Percentiles rank a stretch among this genome's conserved stretches.
Conservation (phyloP, 129 eudicot genomes). For the Mikania micrantha region DNA sequence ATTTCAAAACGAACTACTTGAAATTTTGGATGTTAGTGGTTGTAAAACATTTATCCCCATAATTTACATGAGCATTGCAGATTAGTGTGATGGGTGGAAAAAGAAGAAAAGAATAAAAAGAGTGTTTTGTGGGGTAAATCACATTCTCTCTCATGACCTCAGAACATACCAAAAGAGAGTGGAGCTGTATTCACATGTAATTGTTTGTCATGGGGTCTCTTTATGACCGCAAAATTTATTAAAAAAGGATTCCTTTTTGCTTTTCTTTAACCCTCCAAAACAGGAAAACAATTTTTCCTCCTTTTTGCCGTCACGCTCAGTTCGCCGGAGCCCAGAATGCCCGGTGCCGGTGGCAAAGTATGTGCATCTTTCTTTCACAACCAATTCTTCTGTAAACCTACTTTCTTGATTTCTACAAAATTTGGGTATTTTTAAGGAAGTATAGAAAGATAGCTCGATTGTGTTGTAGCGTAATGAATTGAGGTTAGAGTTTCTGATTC, state of each 20-base stretch:
- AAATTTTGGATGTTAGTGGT: too few species aligned
- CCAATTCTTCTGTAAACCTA: not conserved
- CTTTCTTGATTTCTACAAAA: not conserved
- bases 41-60: not conserved
- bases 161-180: conserved; percentile 36
- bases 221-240: conserved; percentile 40
- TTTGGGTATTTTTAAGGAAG: not conserved
- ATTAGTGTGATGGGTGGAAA: not conserved
- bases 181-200: conserved; percentile 88
- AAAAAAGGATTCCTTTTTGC: conserved; percentile 7
- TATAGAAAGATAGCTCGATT: not conserved
- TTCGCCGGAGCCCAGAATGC: conserved; percentile 19
- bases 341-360: conserved; percentile 31
- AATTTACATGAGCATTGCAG: not conserved
- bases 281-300: conserved; percentile 12
- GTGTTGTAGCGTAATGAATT: not conserved
- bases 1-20: too few species aligned
- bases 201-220: conserved; percentile 62
- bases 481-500: conserved; percentile 29
- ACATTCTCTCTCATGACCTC: conserved; percentile 29
- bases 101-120: not conserved
- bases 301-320: conserved; percentile 19
- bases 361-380: not conserved
- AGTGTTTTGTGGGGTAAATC: not conserved
- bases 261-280: conserved; percentile 7